Evolutionary conservation across 306 rosid species (phyloP).

Genomic region (Cicer yamashitae): DNA sequence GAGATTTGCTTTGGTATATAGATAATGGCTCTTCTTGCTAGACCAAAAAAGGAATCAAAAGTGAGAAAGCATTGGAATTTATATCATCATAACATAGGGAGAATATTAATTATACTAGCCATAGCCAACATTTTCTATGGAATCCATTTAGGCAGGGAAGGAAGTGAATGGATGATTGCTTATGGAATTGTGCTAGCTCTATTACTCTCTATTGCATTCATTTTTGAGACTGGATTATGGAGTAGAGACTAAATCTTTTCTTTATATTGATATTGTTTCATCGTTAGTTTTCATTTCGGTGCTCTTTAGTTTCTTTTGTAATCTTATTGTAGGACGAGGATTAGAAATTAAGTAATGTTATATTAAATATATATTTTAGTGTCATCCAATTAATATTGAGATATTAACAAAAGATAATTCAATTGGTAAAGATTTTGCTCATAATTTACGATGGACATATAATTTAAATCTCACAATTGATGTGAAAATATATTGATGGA

Average conservation of each 20-base stretch:
- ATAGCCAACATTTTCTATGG: conserved; percentile 82
- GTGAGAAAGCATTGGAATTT: conserved; percentile 75
- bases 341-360: conserved; percentile 13
- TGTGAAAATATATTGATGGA: too few relatives aligned
- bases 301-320: conserved; percentile 27
- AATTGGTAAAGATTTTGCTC: too few relatives aligned
- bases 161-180: conserved; percentile 59
- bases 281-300: conserved; percentile 22
- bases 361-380: neutral
- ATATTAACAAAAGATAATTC: too few relatives aligned
- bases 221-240: conserved; percentile 63
- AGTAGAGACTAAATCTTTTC: conserved; percentile 27
- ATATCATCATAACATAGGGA: conserved; percentile 70
- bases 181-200: conserved; percentile 66
- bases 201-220: conserved; percentile 51
- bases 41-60: conserved; percentile 67
- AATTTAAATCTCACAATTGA: too few relatives aligned
- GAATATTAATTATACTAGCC: conserved; percentile 60
- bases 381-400: neutral
- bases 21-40: conserved; percentile 68
- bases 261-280: conserved; percentile 14
- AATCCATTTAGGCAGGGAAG: conserved; percentile 62
- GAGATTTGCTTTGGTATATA: conserved; percentile 18
- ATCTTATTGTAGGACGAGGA: conserved; percentile 22
- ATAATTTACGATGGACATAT: too few relatives aligned